phyloP scores from a whole-genome alignment of 2,329 filamentous ascomycete species.

The Claviceps africana region DNA sequence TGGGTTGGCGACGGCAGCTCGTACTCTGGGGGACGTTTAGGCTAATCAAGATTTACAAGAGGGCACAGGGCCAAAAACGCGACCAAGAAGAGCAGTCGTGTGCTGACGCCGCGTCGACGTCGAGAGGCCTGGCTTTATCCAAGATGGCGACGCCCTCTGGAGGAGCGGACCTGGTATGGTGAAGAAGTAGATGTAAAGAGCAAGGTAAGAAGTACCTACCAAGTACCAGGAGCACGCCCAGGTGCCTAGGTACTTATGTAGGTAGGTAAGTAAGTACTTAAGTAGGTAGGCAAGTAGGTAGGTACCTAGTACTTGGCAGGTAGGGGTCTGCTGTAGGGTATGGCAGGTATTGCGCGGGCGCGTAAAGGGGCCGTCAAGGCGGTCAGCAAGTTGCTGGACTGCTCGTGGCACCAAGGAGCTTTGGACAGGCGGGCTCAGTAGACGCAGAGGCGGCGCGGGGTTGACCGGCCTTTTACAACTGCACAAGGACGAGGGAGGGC shows the following conservation, averaged over 20 bases:
- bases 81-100: not conserved
- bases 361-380: not conserved
- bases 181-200: too few relatives aligned
- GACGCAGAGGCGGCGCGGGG: not conserved
- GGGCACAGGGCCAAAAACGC: not conserved
- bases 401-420: conserved; percentile 2
- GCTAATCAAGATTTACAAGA: not conserved
- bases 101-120: not conserved
- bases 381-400: conserved; percentile 1
- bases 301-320: not conserved
- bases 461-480: not conserved
- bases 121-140: not conserved
- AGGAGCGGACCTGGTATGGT: not conserved
- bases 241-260: not conserved
- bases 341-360: not conserved
- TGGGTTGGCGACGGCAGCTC: not conserved
- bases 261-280: too few relatives aligned
- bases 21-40: not conserved
- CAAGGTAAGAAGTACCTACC: too few relatives aligned
- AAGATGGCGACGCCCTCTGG: not conserved
- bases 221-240: too few relatives aligned
- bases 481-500: not conserved
- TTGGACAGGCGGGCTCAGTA: not conserved
- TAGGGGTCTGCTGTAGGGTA: too few relatives aligned
- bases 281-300: not conserved